Evolutionary conservation across 768 basidiomycete species (phyloP), one percentile per base, ranked within the genome.

Genomic region (Paxillus rubicundulus): DNA sequence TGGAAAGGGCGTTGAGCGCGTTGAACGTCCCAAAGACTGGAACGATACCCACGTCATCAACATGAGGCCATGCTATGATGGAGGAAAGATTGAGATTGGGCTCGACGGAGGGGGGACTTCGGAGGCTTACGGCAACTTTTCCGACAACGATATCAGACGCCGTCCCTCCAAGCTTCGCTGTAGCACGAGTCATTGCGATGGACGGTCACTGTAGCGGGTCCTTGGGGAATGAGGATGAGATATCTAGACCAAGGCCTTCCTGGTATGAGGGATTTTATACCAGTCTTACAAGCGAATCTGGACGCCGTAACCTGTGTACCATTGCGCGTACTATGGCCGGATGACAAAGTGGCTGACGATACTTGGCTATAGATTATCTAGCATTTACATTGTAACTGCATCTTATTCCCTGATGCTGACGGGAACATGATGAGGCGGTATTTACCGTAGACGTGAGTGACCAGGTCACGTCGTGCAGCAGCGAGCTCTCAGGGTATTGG

Each of bases 11-110:
- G 14, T 6, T 20, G 34, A 5, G 57, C 51, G 49, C 43, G 9
- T 38, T 33, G 12, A 4, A 14, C 5, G 13, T 13, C 33, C 33
- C 33, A 33, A 33, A 33, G 33, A 33, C 33, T 33, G 33, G 33
- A 33, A 13, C 5, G 5, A 5, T 33, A 59, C 63, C 10, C 57
- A 81, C 70, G 81, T 85, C 74, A 84, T 79, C 61, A 76, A 69
- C 81, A 82, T 81, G 43, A 84, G 68, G 1, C 82, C 82, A 60
- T 80, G 75, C 71, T 67, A 14, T 32, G 20, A 14, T 32, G 20
- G 5, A 18, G n/a, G 18, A 34, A 48, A 33, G 16, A 17, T 18
- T 18, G 8, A 34, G 47, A 47, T 42, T 1, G 36, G 18, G 10
- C 9, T 32, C 38, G 20, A 36, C 24, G 17, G 13, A 12, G 4